A percentile compares a stretch with the other conserved stretches of the same genome.
These are phyloP conservation scores for Microdochium bolleyi DNA, from an alignment of 2,329 filamentous ascomycete species.

Conservation along the genomic window DNA sequence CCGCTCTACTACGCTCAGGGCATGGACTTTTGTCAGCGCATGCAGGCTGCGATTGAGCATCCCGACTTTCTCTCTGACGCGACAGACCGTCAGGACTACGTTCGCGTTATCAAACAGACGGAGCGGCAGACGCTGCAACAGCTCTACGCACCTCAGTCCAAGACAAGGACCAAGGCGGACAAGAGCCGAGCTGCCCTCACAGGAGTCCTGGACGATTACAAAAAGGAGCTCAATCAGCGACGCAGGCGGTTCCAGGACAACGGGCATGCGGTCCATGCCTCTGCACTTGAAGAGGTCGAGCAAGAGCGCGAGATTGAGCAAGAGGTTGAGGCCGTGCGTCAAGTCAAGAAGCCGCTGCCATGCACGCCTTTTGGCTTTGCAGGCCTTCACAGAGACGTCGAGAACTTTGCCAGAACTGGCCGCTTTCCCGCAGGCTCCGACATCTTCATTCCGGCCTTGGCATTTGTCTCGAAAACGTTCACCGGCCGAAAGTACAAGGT, in stretches of 20 bases:
- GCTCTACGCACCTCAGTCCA: constrained; percentile 38
- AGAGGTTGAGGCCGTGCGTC: constrained; percentile 48
- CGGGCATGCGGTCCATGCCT: constrained; percentile 34
- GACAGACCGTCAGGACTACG: constrained; percentile 26
- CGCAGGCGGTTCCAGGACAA: constrained; percentile 20
- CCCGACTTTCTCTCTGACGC: constrained; percentile 27
- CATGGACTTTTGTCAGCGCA: constrained; percentile 48
- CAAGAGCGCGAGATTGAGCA: constrained; percentile 52
- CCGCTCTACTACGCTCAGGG: constrained; percentile 53
- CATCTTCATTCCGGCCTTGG: constrained; percentile 32
- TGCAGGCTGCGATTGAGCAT: constrained; percentile 36
- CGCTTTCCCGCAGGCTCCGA: constrained; percentile 24
- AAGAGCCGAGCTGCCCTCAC: constrained; percentile 10
- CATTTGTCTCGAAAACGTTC: constrained; percentile 24
- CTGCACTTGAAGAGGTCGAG: constrained; percentile 51
- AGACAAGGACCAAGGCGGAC: constrained; percentile 8
- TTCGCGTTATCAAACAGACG: constrained; percentile 35
- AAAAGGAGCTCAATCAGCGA: constrained; percentile 22
- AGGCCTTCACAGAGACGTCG: constrained; percentile 37
- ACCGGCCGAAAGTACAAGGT: constrained; percentile 25
- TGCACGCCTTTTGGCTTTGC: constrained; percentile 31
- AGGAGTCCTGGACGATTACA: constrained; percentile 12
- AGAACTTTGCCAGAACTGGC: constrained; percentile 36
- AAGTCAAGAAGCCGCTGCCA: constrained; percentile 37
- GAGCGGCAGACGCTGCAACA: constrained; percentile 51